These are phyloP conservation scores for Fusarium nisikadoi DNA, from an alignment of 2,329 filamentous ascomycete species.

Conservation along the genomic window DNA sequence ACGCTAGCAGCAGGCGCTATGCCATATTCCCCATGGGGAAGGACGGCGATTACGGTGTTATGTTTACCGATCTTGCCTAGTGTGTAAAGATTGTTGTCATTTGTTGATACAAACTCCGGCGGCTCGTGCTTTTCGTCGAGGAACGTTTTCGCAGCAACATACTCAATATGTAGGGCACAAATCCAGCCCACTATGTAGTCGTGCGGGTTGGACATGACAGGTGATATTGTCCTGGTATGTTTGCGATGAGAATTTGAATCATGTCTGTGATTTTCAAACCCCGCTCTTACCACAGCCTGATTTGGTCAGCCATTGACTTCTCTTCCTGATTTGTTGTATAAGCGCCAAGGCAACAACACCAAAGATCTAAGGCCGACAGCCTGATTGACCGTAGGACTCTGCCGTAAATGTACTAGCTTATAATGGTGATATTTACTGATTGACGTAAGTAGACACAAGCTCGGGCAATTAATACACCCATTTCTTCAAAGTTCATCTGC, in stretches of 20 bases:
- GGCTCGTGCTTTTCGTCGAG: constrained; percentile 49
- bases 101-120: constrained; percentile 37
- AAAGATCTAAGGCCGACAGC: not conserved
- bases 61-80: constrained; percentile 32
- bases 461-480: too few relatives aligned
- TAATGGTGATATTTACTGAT: too few relatives aligned
- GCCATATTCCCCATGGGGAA: constrained; percentile 30
- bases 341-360: too few relatives aligned
- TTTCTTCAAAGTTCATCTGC: too few relatives aligned
- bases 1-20: constrained; percentile 35
- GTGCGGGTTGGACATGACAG: not conserved
- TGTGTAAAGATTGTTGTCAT: constrained; percentile 20
- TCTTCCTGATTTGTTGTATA: not conserved
- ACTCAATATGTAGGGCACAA: constrained; percentile 53
- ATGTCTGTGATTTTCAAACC: not conserved
- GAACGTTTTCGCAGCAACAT: constrained; percentile 50
- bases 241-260: not conserved
- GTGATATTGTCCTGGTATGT: not conserved
- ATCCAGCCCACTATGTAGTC: constrained; percentile 58
- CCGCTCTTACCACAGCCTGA: not conserved
- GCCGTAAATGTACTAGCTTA: not conserved
- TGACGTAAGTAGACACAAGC: too few relatives aligned
- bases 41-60: constrained; percentile 29
- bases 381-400: not conserved
- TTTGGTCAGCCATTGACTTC: not conserved